Conservation (phyloP, 176 grass and related monocot species). For the Pontederia crassipes region DNA sequence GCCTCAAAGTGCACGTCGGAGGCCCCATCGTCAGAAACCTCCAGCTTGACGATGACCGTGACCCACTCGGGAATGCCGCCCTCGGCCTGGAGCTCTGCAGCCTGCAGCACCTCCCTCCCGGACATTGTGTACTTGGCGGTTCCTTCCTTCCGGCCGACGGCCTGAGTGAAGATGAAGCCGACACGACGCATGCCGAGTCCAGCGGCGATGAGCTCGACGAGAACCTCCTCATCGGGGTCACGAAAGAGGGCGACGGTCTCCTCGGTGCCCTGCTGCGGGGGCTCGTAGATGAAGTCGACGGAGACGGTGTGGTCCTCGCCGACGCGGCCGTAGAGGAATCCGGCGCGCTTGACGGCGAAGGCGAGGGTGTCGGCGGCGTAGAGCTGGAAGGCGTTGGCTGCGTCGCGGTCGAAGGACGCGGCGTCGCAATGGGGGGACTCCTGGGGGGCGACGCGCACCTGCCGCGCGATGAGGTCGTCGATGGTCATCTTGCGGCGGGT, state of each 20-base stretch:
- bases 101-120: conserved; percentile 73
- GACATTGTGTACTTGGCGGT: conserved; percentile 88
- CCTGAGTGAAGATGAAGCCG: conserved; percentile 82
- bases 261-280: conserved; percentile 59
- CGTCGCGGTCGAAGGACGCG: conserved; percentile 66
- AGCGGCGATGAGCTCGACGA: conserved; percentile 58
- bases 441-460: conserved; percentile 92
- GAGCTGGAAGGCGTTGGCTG: conserved; percentile 86
- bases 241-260: conserved; percentile 49
- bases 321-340: conserved; percentile 73
- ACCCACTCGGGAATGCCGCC: conserved; percentile 67
- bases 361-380: conserved; percentile 63
- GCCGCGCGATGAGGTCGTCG: conserved; percentile 88
- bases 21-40: conserved; percentile 53
- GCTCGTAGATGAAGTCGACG: conserved; percentile 94
- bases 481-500: conserved; percentile 83
- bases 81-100: conserved; percentile 53
- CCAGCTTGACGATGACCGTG: conserved; percentile 73
- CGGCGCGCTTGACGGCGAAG: conserved; percentile 75
- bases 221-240: conserved; percentile 53
- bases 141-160: conserved; percentile 65
- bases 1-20: conserved; percentile 89
- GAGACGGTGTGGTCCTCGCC: conserved; percentile 32
- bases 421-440: conserved; percentile 57
- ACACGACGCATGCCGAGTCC: conserved; percentile 76